Conservation (phyloP, 768 basidiomycete genomes). For the Hericium coralloides region DNA sequence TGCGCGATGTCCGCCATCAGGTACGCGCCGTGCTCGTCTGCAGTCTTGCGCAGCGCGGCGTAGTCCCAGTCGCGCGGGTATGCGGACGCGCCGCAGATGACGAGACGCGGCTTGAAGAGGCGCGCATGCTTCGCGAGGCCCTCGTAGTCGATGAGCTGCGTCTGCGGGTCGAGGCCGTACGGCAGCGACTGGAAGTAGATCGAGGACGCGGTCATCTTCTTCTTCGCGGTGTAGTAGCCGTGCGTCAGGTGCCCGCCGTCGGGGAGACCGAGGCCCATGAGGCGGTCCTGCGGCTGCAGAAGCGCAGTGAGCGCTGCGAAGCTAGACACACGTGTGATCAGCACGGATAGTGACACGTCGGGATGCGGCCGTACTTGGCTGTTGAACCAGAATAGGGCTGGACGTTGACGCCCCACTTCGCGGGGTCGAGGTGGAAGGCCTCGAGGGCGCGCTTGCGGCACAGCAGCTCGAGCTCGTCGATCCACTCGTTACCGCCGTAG, state of each 20-base stretch:
- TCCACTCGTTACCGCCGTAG: constrained; percentile 96
- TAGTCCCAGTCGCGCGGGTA: constrained; percentile 99
- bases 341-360: not conserved
- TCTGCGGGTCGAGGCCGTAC: constrained; percentile 74
- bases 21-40: constrained; percentile 84
- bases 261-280: constrained; percentile 98
- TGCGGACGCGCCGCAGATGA: constrained; percentile 97
- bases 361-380: constrained; percentile 61
- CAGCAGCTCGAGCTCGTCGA: constrained; percentile 91
- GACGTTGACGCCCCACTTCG: constrained; percentile 96
- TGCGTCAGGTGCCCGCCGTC: constrained; percentile 97
- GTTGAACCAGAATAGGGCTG: constrained; percentile 97
- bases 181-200: constrained; percentile 99
- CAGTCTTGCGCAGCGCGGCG: constrained; percentile 65
- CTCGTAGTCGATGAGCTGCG: constrained; percentile 85
- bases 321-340: constrained; percentile 31
- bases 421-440: constrained; percentile 92
- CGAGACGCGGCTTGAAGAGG: constrained; percentile 89
- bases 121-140: constrained; percentile 77
- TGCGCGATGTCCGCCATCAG: constrained; percentile 97
- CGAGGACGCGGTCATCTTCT: constrained; percentile 99
- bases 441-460: constrained; percentile 93
- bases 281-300: constrained; percentile 92
- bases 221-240: constrained; percentile 97
- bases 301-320: constrained; percentile 96